Evolutionary conservation across 768 basidiomycete genomes (phyloP), one percentile per base, ranked within the genome.

Genomic region (Artomyces pyxidatus): DNA sequence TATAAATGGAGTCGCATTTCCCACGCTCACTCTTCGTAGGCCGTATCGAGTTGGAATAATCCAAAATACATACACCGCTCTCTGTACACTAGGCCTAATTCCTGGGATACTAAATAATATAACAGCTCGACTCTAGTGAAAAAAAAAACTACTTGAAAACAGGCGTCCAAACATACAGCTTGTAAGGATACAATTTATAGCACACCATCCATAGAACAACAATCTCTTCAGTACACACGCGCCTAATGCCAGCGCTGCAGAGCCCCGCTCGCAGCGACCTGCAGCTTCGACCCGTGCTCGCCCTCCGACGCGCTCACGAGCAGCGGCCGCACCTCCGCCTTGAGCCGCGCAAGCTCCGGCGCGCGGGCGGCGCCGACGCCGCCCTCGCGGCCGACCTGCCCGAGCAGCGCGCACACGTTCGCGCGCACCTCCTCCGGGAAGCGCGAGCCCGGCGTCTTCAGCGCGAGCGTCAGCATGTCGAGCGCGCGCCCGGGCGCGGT

Each of bases 351-450:
- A 48, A 80, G 37, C 50, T 69, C 63, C 28, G 55, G 50, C 23
- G 49, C 47, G 28, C 66, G 58, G 46, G 60, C 62, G 26, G 75
- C 71, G 4, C 74, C 72, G 6, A 73, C 73, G 8, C 74, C 62
- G 3, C 70, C 66, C 58, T 80, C 72, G 56, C 74, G 75, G 28
- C 75, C 75, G 17, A 88, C 60, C 54, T 87, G 83, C 35, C 77
- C 71, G 23, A 92, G 65, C 51, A 92, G 72, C 6, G 83, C 76
- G 61, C 87, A 89, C 16, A 80, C 76, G 57, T 92, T 92, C 23
- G 78, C 70, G 41, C 87, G 78, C 49, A 92, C 77, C 68, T 91
- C 89, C 17, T 78, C 67, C n/a, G 83, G 83, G 58, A 81, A 77
- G 68, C 51, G 69, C 68, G 54, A 52, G 22, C 60, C 58, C 23